Percentiles rank a stretch among this genome's conserved stretches.
These are phyloP conservation scores for Ehretia macrophylla DNA, from an alignment of 257 asterid genomes.

Conservation along the genomic window DNA sequence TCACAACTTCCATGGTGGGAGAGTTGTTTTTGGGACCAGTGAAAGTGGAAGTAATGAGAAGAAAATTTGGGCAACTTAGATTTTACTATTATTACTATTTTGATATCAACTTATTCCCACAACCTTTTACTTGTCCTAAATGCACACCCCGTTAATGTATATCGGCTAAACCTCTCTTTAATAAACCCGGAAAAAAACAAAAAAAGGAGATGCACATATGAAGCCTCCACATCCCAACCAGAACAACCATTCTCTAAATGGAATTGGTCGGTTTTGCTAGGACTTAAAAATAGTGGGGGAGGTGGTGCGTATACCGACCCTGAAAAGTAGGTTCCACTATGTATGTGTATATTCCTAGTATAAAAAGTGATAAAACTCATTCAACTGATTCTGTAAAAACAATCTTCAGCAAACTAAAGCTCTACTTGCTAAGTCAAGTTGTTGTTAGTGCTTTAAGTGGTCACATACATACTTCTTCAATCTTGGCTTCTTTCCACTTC, in stretches of 20 bases:
- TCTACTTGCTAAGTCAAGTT: constrained; percentile 24
- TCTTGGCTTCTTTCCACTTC: constrained; percentile 29
- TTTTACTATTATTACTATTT: constrained; percentile 16
- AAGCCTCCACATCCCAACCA: constrained; percentile 22
- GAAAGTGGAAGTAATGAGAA: constrained; percentile 31
- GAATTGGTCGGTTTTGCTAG: constrained; percentile 44
- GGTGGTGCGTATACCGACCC: constrained; percentile 31
- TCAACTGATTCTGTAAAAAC: neutral
- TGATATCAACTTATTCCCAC: constrained; percentile 10
- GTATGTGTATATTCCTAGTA: constrained; percentile 10
- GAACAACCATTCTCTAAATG: constrained; percentile 39
- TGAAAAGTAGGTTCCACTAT: constrained; percentile 44
- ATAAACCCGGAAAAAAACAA: too few species aligned
- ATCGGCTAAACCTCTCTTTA: too few species aligned
- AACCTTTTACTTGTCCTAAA: constrained; percentile 6
- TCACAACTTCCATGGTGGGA: neutral
- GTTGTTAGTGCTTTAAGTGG: constrained; percentile 28
- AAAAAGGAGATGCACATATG: too few species aligned
- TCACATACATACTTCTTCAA: constrained; percentile 23
- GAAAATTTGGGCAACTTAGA: constrained; percentile 9
- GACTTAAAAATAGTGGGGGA: constrained; percentile 29
- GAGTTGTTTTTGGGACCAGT: constrained; percentile 18
- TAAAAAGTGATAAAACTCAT: constrained; percentile 18
- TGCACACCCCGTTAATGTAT: too few species aligned
- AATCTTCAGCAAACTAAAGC: neutral